These are phyloP conservation scores for Phaeosphaeriaceae sp. DNA, from an alignment of 2,329 filamentous ascomycete genomes.

Conservation along the genomic window DNA sequence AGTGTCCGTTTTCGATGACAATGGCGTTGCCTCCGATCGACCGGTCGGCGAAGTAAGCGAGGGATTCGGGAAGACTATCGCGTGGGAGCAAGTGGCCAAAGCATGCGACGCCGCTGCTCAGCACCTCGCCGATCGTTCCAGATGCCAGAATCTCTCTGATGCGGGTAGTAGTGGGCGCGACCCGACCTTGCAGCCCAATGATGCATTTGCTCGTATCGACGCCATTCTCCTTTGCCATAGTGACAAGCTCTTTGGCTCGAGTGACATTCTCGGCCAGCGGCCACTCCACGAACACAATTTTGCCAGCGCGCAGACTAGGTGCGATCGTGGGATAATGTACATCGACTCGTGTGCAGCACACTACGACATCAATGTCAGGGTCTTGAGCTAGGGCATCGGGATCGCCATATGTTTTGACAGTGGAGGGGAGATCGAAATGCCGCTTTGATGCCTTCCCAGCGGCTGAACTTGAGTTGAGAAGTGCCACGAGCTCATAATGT, in stretches of 20 bases:
- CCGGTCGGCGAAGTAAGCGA: slow-evolving; percentile 26
- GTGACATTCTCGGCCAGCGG: slow-evolving; percentile 50
- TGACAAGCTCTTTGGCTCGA: slow-evolving; percentile 51
- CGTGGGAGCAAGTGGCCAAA: slow-evolving; percentile 16
- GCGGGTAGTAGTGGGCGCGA: slow-evolving; percentile 47
- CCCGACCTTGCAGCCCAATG: slow-evolving; percentile 56
- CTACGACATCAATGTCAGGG: slow-evolving; percentile 49
- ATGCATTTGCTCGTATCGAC: slow-evolving; percentile 25
- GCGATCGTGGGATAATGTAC: slow-evolving; percentile 57
- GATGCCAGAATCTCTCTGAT: slow-evolving; percentile 50
- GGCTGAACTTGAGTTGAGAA: slow-evolving; percentile 55
- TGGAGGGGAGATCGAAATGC: slow-evolving; percentile 44
- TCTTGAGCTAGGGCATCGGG: slow-evolving; percentile 53
- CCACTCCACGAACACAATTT: slow-evolving; percentile 64
- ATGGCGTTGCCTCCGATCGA: slow-evolving; percentile 25
- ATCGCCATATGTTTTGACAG: slow-evolving; percentile 55
- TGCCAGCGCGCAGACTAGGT: slow-evolving; percentile 61
- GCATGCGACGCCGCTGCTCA: slow-evolving; percentile 32
- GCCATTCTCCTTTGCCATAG: not conserved
- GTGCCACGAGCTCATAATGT: slow-evolving; percentile 55
- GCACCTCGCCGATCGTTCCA: slow-evolving; percentile 52
- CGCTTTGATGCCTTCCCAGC: slow-evolving; percentile 52
- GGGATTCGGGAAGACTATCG: slow-evolving; percentile 16
- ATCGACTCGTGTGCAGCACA: slow-evolving; percentile 63
- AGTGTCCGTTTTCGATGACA: slow-evolving; percentile 28